Conservation (phyloP, 148 eudicot species). For the Tetragonia tetragonoides region DNA sequence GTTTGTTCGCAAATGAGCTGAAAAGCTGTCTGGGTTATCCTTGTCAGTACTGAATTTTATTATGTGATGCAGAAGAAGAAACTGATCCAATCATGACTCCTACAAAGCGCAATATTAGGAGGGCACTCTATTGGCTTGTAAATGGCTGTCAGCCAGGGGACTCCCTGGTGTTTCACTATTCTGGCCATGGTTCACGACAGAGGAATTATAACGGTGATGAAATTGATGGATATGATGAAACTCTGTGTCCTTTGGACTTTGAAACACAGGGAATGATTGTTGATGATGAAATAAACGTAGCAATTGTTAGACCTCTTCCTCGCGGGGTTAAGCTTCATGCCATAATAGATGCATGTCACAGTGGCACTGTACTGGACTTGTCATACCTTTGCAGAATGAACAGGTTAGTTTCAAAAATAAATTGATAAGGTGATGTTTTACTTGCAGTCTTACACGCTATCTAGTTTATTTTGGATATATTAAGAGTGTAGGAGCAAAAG, state of each 20-base stretch:
- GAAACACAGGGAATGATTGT: slow-evolving; percentile 95
- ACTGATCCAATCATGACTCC: slow-evolving; percentile 78
- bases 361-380: slow-evolving; percentile 90
- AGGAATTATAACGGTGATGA: slow-evolving; percentile 75
- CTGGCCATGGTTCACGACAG: slow-evolving; percentile 94
- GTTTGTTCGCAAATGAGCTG: no score
- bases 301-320: slow-evolving; percentile 86
- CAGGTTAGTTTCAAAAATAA: slow-evolving; percentile 47
- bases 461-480: background rate
- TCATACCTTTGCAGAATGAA: slow-evolving; percentile 88
- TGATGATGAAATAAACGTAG: slow-evolving; percentile 87
- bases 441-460: background rate
- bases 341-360: slow-evolving; percentile 93
- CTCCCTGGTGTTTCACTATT: slow-evolving; percentile 85
- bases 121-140: slow-evolving; percentile 89
- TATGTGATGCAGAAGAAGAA: slow-evolving; percentile 75
- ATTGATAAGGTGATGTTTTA: background rate
- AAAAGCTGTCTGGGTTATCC: background rate
- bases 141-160: slow-evolving; percentile 94
- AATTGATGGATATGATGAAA: slow-evolving; percentile 93
- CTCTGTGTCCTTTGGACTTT: slow-evolving; percentile 90
- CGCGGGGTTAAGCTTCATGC: slow-evolving; percentile 92
- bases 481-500: background rate
- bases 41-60: background rate
- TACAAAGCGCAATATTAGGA: slow-evolving; percentile 71